phyloP scores from a whole-genome alignment of 2,329 filamentous ascomycete species.

The Fusarium incarnatum region DNA sequence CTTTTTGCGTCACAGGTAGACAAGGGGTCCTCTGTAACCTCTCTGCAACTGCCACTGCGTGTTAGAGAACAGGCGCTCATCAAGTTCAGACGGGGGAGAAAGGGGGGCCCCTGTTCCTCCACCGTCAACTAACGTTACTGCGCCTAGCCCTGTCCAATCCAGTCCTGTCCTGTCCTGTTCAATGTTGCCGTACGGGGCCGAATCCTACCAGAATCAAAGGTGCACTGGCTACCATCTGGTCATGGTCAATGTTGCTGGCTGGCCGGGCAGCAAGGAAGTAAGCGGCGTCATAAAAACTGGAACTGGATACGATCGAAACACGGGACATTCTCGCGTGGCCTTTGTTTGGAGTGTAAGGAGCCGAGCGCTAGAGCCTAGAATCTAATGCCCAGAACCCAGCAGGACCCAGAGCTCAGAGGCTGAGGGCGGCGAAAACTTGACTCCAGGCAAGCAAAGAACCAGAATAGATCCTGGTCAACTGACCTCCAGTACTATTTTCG shows the following conservation, averaged over 20 bases:
- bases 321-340: constrained; percentile 38
- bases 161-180: not conserved
- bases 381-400: not conserved
- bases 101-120: constrained; percentile 30
- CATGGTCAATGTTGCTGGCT: constrained; percentile 24
- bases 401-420: not conserved
- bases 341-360: constrained; percentile 30
- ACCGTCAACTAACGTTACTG: constrained; percentile 34
- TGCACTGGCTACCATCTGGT: constrained; percentile 35
- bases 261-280: constrained; percentile 28
- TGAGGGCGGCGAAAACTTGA: not conserved
- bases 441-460: not conserved
- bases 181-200: constrained; percentile 1
- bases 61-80: constrained; percentile 27
- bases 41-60: constrained; percentile 20
- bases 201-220: constrained; percentile 1
- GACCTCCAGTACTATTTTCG: not conserved
- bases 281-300: constrained; percentile 21
- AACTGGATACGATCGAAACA: constrained; percentile 34
- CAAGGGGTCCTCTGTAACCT: constrained; percentile 39
- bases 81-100: constrained; percentile 21
- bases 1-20: constrained; percentile 45
- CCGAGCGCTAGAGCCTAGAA: not conserved
- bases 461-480: not conserved
- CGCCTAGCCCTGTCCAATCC: constrained; percentile 16